These are phyloP conservation scores for Populus nigra DNA, from an alignment of 345 rosid genomes.

Conservation along the genomic window DNA sequence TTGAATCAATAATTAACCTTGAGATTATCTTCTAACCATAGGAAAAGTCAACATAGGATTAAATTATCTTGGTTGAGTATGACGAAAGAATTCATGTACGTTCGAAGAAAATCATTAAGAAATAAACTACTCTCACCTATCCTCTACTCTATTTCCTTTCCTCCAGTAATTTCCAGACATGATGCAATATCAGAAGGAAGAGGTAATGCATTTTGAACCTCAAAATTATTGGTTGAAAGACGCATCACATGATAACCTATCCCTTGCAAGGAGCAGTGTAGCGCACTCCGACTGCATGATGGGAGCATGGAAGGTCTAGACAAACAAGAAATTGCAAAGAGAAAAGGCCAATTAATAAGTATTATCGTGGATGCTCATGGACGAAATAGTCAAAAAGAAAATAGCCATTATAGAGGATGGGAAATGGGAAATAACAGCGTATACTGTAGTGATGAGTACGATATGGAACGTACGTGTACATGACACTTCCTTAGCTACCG, in stretches of 20 bases:
- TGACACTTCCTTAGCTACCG: not conserved
- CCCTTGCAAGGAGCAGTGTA: not conserved
- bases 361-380: not conserved
- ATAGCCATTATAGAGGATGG: not conserved
- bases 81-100: not conserved
- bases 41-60: too few species aligned
- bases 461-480: too few species aligned
- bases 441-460: not conserved
- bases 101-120: not conserved
- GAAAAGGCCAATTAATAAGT: slow-evolving; percentile 6
- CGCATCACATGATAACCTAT: not conserved
- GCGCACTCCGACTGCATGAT: not conserved
- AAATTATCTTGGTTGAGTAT: not conserved
- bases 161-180: not conserved
- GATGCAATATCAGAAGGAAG: too few species aligned
- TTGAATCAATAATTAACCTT: too few species aligned
- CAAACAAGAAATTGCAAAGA: slow-evolving; percentile 10
- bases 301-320: not conserved
- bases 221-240: not conserved
- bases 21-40: too few species aligned
- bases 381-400: not conserved
- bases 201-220: not conserved
- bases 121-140: too few species aligned
- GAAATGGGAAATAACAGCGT: not conserved
- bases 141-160: not conserved